These are phyloP conservation scores for Cyanophora paradoxa DNA, from an alignment of 78 protist genomes.

Conservation along the genomic window DNA sequence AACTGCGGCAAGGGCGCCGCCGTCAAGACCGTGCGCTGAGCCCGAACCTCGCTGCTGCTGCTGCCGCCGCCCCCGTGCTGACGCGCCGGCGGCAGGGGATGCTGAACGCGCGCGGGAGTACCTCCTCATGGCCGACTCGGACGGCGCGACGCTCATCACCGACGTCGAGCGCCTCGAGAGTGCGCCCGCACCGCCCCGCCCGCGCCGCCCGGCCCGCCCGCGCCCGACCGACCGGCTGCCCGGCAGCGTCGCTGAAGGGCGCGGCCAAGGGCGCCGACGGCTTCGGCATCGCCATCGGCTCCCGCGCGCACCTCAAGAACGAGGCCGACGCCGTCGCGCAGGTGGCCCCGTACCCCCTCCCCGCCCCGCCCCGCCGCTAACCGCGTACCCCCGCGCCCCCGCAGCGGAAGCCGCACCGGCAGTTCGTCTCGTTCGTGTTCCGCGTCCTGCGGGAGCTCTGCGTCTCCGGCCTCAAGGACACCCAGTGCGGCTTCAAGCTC, in stretches of 20 bases:
- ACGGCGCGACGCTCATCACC: constrained; percentile 36
- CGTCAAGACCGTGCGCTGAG: constrained; percentile 4
- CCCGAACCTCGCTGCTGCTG: neutral
- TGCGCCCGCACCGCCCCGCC: too few relatives aligned
- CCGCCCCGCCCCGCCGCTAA: too few relatives aligned
- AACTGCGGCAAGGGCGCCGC: constrained; percentile 64
- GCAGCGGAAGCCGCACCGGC: constrained; percentile 34
- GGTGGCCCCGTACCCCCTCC: too few relatives aligned
- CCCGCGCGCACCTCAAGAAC: too few relatives aligned
- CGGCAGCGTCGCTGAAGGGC: too few relatives aligned
- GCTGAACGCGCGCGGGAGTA: constrained; percentile 24
- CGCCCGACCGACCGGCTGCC: too few relatives aligned
- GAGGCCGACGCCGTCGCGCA: too few relatives aligned
- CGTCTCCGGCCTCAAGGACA: constrained; percentile 38
- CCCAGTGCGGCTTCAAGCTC: constrained; percentile 69
- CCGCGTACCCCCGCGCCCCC: neutral
- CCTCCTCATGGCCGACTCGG: constrained; percentile 41
- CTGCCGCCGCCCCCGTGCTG: neutral
- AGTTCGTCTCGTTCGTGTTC: constrained; percentile 37
- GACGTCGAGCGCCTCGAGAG: constrained; percentile 7
- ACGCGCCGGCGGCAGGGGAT: too few relatives aligned
- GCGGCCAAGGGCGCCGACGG: too few relatives aligned
- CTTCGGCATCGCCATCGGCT: too few relatives aligned
- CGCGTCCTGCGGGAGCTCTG: constrained; percentile 27
- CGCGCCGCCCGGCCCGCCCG: too few relatives aligned